Base-by-base conservation (phyloP, 1,284 basidiomycete genomes). In the Pseudozyma thailandica region DNA sequence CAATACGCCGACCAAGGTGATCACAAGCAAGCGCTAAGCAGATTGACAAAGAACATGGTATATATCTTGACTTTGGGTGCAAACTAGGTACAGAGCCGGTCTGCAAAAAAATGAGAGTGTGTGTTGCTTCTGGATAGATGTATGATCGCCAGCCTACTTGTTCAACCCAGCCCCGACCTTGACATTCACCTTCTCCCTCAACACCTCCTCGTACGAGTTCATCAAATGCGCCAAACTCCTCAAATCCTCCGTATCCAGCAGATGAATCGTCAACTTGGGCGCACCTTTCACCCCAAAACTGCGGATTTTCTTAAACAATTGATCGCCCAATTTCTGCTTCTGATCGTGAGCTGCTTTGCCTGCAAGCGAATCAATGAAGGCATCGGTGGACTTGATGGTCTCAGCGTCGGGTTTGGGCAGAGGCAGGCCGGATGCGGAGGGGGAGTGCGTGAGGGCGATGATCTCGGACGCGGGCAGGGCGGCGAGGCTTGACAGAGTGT, bases 171-270 rank as follows among this genome's bases (percentile, higher is more conserved):
- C 70, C 7, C 52, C 63, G 15, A 66, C 63, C 45, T 62, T 61
- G 12, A 55, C 54, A 30, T 50, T 25, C 6, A 81, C 73, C 61
- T 84, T 84, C 82, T 92, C 91, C 84, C 90, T 91, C 62, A 94
- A 85, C 2, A 92, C 87, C 2, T 88, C 85, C 7, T 92, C 90
- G 81, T 92, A 93, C 79, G 90, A 90, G 82, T 92, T 91, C 90
- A 92, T 91, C 50, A 94, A 86, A 79, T 93, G 91, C 9, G 91
- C 90, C 37, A 94, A 86, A 1, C 91, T 85, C 30, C 91, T 87
- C 23, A 94, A 86, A 77, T 94, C 92, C 59, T 93, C 92, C 72
- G 90, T 87, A 74, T 94, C 92, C 55, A 94, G 85, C 10, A 94
- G 86, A 1, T 88, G 85, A 72, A 94, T 92, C 1, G 92, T 79